A percentile compares a stretch with the other conserved stretches of the same genome.
Conservation (phyloP, 1,139 yeast species). For the Hansenula sp. region DNA sequence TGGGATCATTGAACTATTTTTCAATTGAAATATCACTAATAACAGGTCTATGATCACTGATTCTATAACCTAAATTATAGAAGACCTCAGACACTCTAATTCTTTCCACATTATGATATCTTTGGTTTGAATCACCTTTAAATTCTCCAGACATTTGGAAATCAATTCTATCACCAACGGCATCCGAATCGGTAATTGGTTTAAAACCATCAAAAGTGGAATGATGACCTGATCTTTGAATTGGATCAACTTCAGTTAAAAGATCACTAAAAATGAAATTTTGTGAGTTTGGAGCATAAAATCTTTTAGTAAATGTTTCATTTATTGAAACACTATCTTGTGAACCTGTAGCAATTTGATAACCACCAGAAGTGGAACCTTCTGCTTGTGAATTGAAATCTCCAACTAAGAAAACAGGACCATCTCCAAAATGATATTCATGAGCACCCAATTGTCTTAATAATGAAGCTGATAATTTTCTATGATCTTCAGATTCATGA, state of each 20-base stretch:
- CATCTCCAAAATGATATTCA: slow-evolving; percentile 27
- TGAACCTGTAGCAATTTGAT: slow-evolving; percentile 28
- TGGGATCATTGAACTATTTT: not conserved
- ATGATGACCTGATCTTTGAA: slow-evolving; percentile 27
- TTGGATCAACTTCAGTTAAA: slow-evolving; percentile 16
- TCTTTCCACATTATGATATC: slow-evolving; percentile 17
- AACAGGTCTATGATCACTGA: slow-evolving; percentile 45
- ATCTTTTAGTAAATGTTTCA: slow-evolving; percentile 18
- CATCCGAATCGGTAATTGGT: slow-evolving; percentile 25
- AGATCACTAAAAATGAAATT: slow-evolving; percentile 24
- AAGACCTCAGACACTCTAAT: slow-evolving; percentile 26
- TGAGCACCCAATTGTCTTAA: slow-evolving; percentile 28
- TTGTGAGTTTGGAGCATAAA: slow-evolving; percentile 8
- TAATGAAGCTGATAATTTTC: slow-evolving; percentile 33
- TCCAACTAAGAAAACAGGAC: slow-evolving; percentile 35
- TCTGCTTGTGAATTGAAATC: slow-evolving; percentile 36
- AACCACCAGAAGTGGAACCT: slow-evolving; percentile 30
- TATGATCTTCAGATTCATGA: slow-evolving; percentile 37
- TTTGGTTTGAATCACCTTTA: slow-evolving; percentile 18
- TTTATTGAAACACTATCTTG: slow-evolving; percentile 24
- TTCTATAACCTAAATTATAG: slow-evolving; percentile 27
- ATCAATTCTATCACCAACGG: slow-evolving; percentile 34
- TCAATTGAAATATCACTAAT: slow-evolving; percentile 24
- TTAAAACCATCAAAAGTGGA: slow-evolving; percentile 41
- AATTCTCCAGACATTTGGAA: slow-evolving; percentile 33